These are phyloP conservation scores for Pyropia haitanensis DNA, from an alignment of 23 red algal genomes.

Conservation along the genomic window DNA sequence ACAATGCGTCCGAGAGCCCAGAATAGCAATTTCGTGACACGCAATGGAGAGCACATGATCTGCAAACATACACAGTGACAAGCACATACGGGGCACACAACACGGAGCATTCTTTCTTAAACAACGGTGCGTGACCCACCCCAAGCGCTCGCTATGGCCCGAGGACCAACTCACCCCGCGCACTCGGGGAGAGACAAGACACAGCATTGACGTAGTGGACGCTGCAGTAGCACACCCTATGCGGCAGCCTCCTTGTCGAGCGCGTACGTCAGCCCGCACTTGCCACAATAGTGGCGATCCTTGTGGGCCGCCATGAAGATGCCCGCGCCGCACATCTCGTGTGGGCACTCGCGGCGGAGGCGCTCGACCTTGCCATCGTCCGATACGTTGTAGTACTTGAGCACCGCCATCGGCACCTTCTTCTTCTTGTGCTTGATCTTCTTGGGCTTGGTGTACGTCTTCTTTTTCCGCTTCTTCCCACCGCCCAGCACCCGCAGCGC, in stretches of 20 bases:
- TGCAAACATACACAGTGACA: too few relatives aligned
- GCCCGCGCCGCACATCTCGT: constrained; percentile 78
- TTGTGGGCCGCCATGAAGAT: constrained; percentile 92
- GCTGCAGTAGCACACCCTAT: background rate
- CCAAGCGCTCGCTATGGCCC: too few relatives aligned
- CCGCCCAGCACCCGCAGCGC: constrained; percentile 67
- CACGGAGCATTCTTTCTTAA: too few relatives aligned
- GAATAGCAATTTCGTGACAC: too few relatives aligned
- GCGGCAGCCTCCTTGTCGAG: constrained; percentile 7
- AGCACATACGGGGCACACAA: too few relatives aligned
- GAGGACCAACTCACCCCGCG: too few relatives aligned
- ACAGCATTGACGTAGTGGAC: too few relatives aligned
- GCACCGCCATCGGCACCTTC: constrained; percentile 73
- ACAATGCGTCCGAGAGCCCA: too few relatives aligned
- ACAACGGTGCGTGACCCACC: too few relatives aligned
- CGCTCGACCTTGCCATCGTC: constrained; percentile 77
- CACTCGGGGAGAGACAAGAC: too few relatives aligned
- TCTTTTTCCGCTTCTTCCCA: constrained; percentile 99
- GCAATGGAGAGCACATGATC: too few relatives aligned
- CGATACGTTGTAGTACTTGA: constrained; percentile 91
- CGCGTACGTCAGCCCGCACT: constrained; percentile 87
- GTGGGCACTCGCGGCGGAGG: constrained; percentile 74
- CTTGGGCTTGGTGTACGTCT: constrained; percentile 99
- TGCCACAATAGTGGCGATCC: constrained; percentile 92
- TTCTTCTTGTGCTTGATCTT: constrained; percentile 99